Evolutionary conservation across 345 rosid genomes (phyloP).

Genomic region (Eutrema yunnanense): DNA sequence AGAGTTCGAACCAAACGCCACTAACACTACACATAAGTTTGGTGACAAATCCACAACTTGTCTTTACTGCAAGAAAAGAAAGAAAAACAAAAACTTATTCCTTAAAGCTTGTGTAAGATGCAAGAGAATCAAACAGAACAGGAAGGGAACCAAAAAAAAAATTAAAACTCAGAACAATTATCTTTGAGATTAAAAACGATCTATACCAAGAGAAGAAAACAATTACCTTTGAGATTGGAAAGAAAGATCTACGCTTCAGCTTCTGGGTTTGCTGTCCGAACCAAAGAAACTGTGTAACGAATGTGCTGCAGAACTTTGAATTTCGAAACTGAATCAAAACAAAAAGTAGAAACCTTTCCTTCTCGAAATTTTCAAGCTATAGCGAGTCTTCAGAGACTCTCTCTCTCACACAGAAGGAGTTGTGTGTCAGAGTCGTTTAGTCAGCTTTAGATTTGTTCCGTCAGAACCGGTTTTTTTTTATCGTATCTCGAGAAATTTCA

Average conservation of each 20-base stretch:
- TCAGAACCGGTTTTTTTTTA: constrained; percentile 18
- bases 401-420: constrained; percentile 19
- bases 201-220: neutral
- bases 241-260: constrained; percentile 17
- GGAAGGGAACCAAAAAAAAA: neutral
- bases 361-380: constrained; percentile 9
- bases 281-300: neutral
- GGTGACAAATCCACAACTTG: constrained; percentile 23
- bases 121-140: neutral
- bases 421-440: constrained; percentile 50
- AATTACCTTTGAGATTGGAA: constrained; percentile 15
- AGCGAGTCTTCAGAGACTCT: neutral
- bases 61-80: constrained; percentile 4
- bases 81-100: neutral
- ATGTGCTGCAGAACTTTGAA: constrained; percentile 24
- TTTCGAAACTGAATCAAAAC: constrained; percentile 38
- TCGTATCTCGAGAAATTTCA: constrained; percentile 26
- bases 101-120: neutral
- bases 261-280: neutral
- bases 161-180: neutral
- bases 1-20: constrained; percentile 43
- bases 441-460: constrained; percentile 29
- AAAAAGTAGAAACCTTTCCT: constrained; percentile 24
- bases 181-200: constrained; percentile 4
- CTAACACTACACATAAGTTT: constrained; percentile 29